phyloP scores from a whole-genome alignment of 257 asterid genomes.

The Haberlea rhodopensis region DNA sequence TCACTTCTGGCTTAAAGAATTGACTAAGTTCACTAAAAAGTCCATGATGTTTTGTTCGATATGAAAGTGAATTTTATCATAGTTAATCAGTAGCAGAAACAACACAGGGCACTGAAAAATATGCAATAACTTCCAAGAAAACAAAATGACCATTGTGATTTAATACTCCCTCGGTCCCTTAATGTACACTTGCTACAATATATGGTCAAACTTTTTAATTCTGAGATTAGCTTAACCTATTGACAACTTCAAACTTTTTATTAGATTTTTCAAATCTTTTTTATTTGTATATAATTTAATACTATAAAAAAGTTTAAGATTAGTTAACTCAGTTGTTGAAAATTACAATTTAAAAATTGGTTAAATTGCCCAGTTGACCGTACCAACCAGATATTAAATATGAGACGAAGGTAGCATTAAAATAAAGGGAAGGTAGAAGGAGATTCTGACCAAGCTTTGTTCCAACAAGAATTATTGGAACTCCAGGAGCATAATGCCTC shows the following conservation, averaged over 20 bases:
- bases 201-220: background rate
- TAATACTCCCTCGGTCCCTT: no score
- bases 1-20: background rate
- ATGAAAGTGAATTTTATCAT: no score
- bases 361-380: no score
- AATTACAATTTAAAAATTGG: background rate
- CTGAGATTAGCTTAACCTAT: no score
- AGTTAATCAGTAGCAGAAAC: no score
- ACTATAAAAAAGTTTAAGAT: background rate
- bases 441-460: conserved; percentile 44
- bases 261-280: background rate
- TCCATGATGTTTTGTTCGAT: no score
- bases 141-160: no score
- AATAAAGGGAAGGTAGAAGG: conserved; percentile 12
- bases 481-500: background rate
- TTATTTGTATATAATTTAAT: background rate
- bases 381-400: background rate
- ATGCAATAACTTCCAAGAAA: background rate
- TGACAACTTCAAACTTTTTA: no score
- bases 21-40: no score
- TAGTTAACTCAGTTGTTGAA: background rate
- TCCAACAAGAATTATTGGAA: conserved; percentile 35
- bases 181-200: no score
- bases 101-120: no score
- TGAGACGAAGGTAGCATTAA: background rate